Evolutionary conservation across 2,329 filamentous ascomycete species (phyloP).

Genomic region (Fusarium vanettenii): DNA sequence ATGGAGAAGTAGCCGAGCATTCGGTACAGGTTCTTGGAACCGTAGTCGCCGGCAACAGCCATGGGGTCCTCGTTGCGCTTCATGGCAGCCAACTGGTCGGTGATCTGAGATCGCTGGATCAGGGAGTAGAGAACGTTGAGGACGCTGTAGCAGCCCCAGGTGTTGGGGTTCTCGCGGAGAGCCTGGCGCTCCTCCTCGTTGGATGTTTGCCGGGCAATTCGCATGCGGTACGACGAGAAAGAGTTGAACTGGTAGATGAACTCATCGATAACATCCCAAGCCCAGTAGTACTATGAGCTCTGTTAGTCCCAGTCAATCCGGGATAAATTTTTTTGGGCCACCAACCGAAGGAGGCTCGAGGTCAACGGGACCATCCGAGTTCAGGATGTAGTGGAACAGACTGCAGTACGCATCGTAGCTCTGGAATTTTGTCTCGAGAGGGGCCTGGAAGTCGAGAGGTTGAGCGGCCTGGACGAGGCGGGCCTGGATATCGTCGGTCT

Average conservation of each 20-base stretch:
- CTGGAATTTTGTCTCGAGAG: slow-evolving; percentile 95
- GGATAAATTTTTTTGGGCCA: slow-evolving; percentile 41
- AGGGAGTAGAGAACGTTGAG: slow-evolving; percentile 99
- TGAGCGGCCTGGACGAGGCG: slow-evolving; percentile 92
- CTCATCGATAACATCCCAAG: slow-evolving; percentile 99
- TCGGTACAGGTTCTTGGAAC: slow-evolving; percentile 91
- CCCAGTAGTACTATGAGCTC: slow-evolving; percentile 88
- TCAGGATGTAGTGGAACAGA: slow-evolving; percentile 98
- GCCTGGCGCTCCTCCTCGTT: slow-evolving; percentile 94
- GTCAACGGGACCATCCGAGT: slow-evolving; percentile 98
- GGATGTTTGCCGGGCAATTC: slow-evolving; percentile 82
- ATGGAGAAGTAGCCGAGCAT: slow-evolving; percentile 99
- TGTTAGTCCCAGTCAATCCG: slow-evolving; percentile 33
- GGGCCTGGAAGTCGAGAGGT: slow-evolving; percentile 94
- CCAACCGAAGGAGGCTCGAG: slow-evolving; percentile 95
- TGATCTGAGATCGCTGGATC: slow-evolving; percentile 98
- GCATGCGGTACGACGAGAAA: slow-evolving; percentile 96
- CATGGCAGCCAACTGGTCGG: slow-evolving; percentile 94
- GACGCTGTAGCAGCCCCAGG: slow-evolving; percentile 99
- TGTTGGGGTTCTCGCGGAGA: slow-evolving; percentile 96
- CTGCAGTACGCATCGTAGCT: slow-evolving; percentile 99
- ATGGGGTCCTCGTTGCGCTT: slow-evolving; percentile 93
- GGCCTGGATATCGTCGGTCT: slow-evolving; percentile 91
- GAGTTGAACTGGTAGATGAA: slow-evolving; percentile 99
- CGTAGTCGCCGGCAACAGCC: slow-evolving; percentile 93